Percentiles rank a stretch among this genome's conserved stretches.
Evolutionary conservation across 768 basidiomycete species (phyloP).

Genomic region (Harrya chromipes): DNA sequence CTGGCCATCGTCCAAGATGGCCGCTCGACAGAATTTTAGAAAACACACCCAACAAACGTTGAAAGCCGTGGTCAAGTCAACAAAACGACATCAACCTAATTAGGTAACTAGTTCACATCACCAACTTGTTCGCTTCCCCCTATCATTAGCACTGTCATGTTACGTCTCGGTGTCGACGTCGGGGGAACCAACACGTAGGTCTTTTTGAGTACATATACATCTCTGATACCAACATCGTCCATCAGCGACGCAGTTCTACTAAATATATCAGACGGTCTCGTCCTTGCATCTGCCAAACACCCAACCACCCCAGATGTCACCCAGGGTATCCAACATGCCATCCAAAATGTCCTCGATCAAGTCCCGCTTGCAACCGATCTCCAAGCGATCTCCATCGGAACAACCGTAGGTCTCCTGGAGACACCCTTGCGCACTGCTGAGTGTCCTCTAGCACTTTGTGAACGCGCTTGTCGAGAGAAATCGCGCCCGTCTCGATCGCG

Average conservation of each 20-base stretch:
- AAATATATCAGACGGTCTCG: slow-evolving; percentile 8
- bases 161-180: slow-evolving; percentile 34
- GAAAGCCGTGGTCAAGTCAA: slow-evolving; percentile 6
- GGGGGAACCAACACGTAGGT: slow-evolving; percentile 35
- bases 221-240: background rate
- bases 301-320: slow-evolving; percentile 58
- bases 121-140: background rate
- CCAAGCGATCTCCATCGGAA: slow-evolving; percentile 56
- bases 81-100: background rate
- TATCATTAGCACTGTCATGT: background rate
- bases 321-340: slow-evolving; percentile 52
- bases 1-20: slow-evolving; percentile 37
- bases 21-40: slow-evolving; percentile 12
- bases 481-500: slow-evolving; percentile 48
- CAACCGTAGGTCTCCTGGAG: slow-evolving; percentile 39
- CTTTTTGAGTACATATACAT: no score
- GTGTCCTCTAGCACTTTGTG: slow-evolving; percentile 41
- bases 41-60: no score
- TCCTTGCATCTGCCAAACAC: slow-evolving; percentile 40
- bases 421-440: background rate
- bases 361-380: slow-evolving; percentile 37
- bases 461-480: slow-evolving; percentile 62
- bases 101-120: slow-evolving; percentile 6
- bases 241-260: slow-evolving; percentile 34
- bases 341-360: slow-evolving; percentile 42